A percentile compares a stretch with the other conserved stretches of the same genome.
phyloP scores from a whole-genome alignment of 306 rosid genomes.

The Fagus crenata region DNA sequence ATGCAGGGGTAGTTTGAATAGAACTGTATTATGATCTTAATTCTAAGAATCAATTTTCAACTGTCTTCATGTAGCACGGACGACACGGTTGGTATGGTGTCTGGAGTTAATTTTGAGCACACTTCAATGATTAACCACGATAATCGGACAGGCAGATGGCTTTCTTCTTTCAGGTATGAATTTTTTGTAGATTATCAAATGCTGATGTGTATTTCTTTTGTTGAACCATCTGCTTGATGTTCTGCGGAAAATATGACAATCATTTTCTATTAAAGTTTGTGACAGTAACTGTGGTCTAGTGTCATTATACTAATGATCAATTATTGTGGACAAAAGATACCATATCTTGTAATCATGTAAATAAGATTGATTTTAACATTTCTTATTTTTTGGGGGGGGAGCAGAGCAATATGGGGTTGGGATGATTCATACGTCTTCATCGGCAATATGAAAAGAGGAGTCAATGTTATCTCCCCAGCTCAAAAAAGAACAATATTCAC shows the following conservation, averaged over 20 bases:
- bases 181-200: constrained; percentile 22
- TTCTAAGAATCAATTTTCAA: constrained; percentile 11
- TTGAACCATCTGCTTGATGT: constrained; percentile 13
- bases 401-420: constrained; percentile 99
- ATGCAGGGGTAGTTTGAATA: neutral
- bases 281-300: neutral
- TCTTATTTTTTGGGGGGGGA: neutral
- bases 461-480: constrained; percentile 63
- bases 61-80: constrained; percentile 53
- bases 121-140: constrained; percentile 43
- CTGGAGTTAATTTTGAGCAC: constrained; percentile 63
- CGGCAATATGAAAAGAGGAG: constrained; percentile 83
- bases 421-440: constrained; percentile 64
- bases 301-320: neutral
- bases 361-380: neutral
- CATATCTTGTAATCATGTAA: neutral
- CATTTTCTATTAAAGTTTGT: neutral
- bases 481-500: constrained; percentile 41
- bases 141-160: constrained; percentile 73
- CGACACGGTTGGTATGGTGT: constrained; percentile 59
- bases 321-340: neutral
- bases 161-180: constrained; percentile 69
- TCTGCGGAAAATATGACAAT: neutral
- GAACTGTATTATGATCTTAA: constrained; percentile 2
- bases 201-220: neutral